Evolutionary conservation across 1,139 yeast genomes (phyloP), one percentile per base, ranked within the genome.

Genomic region (Saccharomyces hybrid): DNA sequence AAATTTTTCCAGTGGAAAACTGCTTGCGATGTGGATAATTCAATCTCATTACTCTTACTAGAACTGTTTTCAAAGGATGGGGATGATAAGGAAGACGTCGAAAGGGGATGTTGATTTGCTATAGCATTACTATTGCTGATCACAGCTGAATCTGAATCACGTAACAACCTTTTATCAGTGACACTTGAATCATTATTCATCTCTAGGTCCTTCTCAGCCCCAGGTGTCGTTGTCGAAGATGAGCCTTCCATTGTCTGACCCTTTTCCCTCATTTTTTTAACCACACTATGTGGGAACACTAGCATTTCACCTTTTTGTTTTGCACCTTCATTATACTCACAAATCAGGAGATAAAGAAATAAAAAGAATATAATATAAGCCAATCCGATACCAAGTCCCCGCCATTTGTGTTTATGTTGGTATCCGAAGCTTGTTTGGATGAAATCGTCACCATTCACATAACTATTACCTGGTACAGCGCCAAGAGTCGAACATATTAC

Each of bases 261-360:
- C 51, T 66, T 60, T 57, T 72, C 68, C 48, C 63, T 66, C 53
- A 69, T 56, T 50, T 67, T 65, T 57, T 65, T 64, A 54, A 72
- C 59, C 50, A 70, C 69, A 2, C 81, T 76, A 52, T 72, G 66
- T 52, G 79, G 81, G 74, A 80, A 86, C 47, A 85, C 77, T 49
- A 83, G 75, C 50, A 84, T 76, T 70, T 86, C 93, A 69, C 91
- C 93, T 73, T 81, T 83, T 64, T 85, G 86, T 72, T 81, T 77
- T 31, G 84, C 79, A 63, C 86, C 86, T 61, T 81, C 81, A 64
- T 82, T 81, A 55, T 71, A 67, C 69, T 83, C 87, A 52, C 80
- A 80, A 57, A 80, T 75, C 9, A 72, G 34, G 59, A 85, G 66
- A 62, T 86, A 84, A 14, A 81, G 74, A 49, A 62, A 62, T 53